Evolutionary conservation across 148 eudicot species (phyloP).

Genomic region (Silene uniflora): DNA sequence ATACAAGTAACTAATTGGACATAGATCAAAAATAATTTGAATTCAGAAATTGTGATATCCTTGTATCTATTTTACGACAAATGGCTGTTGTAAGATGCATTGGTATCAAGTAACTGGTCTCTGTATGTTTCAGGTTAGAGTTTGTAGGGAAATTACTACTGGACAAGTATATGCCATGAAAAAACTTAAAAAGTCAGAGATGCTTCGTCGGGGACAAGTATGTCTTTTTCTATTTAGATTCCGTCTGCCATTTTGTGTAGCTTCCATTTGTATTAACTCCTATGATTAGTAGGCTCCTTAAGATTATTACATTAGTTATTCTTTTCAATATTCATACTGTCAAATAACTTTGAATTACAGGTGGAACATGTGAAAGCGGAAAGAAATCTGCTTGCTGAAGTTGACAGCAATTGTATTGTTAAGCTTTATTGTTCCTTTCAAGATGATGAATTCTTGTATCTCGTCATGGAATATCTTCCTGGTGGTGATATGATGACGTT

Average conservation of each 20-base stretch:
- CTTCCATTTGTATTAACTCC: background rate
- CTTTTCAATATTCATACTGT: background rate
- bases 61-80: background rate
- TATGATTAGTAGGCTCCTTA: background rate
- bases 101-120: slow-evolving; percentile 9
- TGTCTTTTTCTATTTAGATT: slow-evolving; percentile 24
- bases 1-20: background rate
- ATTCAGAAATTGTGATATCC: background rate
- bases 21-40: background rate
- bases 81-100: background rate
- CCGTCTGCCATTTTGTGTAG: background rate
- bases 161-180: slow-evolving; percentile 91
- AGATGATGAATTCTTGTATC: slow-evolving; percentile 86
- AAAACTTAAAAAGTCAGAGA: slow-evolving; percentile 91
- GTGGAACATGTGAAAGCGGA: slow-evolving; percentile 98
- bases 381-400: slow-evolving; percentile 96
- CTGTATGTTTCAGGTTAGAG: slow-evolving; percentile 60
- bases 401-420: slow-evolving; percentile 94
- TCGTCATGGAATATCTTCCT: slow-evolving; percentile 95
- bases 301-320: background rate
- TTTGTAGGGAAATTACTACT: slow-evolving; percentile 83
- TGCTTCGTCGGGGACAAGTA: slow-evolving; percentile 99
- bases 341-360: slow-evolving; percentile 39
- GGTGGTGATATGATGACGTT: slow-evolving; percentile 99
- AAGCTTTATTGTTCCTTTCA: slow-evolving; percentile 94